Evolutionary conservation across 2,329 filamentous ascomycete species (phyloP), one percentile per base, ranked within the genome.

Genomic region (Cercospora janseana): DNA sequence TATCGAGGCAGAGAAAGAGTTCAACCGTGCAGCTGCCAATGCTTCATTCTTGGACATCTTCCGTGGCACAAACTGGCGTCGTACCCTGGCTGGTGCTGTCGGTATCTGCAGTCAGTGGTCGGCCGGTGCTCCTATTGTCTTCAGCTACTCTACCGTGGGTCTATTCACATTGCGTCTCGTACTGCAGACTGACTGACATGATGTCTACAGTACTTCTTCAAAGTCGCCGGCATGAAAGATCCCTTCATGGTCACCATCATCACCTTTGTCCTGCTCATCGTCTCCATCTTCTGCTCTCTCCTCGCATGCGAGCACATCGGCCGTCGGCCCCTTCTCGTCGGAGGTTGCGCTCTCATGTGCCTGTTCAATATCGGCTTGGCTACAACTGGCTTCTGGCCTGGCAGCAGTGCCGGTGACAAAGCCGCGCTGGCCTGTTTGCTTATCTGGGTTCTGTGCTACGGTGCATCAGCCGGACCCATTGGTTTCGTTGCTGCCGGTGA

Each of bases 191-290:
- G n/a, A n/a, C 21, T 47, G 9, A 52, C 49, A 13, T 12, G 6
- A 4, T 2, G 2, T 3, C 2, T 38, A 6, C 18, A 56, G 54
- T 54, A 56, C 51, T 56, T 56, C 43, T 56, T 56, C 43, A 45
- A 56, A 18, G 54, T 54, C 6, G 54, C 54, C 4, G 51, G 54
- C 26, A 49, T 56, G 28, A 44, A 49, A 23, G 51, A 56, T 28
- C 54, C 54, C 1, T 56, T 56, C 40, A 13, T 54, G 29, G 54
- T 56, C 26, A 56, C 51, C 1, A 56, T 72, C 42, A 61, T 67
- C 20, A 70, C 66, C n/a, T 48, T 66, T 24, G 61, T 72, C 6
- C 62, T 72, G 15, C 58, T 72, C 23, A 55, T 72, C 35, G 67
- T 70, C 7, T 72, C 54, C 10, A 56, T 56, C 27, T 56, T 45